Percentiles rank a stretch among this genome's conserved stretches.
phyloP scores from a whole-genome alignment of 139 green algal species.

The Tetradesmus obliquus region DNA sequence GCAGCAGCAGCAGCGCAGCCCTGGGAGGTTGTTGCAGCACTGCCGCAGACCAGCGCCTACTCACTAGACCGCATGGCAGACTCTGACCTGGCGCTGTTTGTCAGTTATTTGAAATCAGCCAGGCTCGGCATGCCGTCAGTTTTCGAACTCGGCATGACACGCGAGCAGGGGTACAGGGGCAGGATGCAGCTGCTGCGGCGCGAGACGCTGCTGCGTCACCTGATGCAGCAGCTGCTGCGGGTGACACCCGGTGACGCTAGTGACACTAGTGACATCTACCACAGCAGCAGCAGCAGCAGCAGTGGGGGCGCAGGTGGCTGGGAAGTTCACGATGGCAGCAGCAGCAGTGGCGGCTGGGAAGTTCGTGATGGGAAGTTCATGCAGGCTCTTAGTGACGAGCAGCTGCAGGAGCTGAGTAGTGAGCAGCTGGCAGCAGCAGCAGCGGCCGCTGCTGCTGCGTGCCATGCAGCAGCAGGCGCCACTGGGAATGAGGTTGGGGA shows the following conservation, averaged over 20 bases:
- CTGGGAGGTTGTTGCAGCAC: slow-evolving; percentile 7
- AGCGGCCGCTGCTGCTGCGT: neutral
- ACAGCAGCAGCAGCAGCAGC: slow-evolving; percentile 19
- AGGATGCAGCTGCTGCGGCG: neutral
- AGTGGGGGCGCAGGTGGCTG: neutral
- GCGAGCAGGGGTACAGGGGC: neutral
- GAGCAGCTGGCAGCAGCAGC: slow-evolving; percentile 24
- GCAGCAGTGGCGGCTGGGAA: neutral
- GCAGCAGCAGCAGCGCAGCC: neutral
- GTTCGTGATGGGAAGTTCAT: neutral
- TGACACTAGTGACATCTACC: neutral
- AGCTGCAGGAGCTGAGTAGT: neutral
- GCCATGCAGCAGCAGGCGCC: neutral
- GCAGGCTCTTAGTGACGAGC: slow-evolving; percentile 1
- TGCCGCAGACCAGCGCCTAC: neutral
- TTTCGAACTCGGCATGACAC: slow-evolving; percentile 12
- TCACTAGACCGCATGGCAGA: neutral
- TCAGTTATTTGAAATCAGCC: neutral
- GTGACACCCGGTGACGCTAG: neutral
- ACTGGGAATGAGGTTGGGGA: neutral
- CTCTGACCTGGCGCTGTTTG: neutral
- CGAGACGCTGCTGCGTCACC: slow-evolving; percentile 7
- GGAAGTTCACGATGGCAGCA: neutral
- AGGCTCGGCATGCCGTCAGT: slow-evolving; percentile 21
- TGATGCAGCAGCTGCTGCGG: slow-evolving; percentile 3